Percentiles rank a stretch among this genome's conserved stretches.
Evolutionary conservation across 2,329 filamentous ascomycete genomes (phyloP).

Genomic region (Aspergillus ochraceoroseus): DNA sequence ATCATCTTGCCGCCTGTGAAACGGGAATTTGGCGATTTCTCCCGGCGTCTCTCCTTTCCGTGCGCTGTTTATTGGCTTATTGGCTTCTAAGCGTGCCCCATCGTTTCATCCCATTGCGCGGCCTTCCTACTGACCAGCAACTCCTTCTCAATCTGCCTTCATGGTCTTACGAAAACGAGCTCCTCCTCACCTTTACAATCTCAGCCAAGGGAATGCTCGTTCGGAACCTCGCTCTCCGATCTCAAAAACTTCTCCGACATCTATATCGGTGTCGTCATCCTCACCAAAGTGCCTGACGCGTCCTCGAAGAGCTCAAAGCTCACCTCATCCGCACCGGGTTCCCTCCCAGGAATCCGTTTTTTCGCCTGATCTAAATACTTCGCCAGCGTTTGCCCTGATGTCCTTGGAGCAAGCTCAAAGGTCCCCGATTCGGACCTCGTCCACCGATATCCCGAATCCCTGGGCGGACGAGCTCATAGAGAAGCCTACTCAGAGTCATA

Average conservation of each 20-base stretch:
- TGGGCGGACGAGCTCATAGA: conserved; percentile 33
- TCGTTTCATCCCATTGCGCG: conserved; percentile 12
- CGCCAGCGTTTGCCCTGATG: conserved; percentile 38
- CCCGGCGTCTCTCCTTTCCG: too few species aligned
- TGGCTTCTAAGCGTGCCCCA: conserved; percentile 14
- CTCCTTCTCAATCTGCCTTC: conserved; percentile 22
- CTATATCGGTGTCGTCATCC: conserved; percentile 26
- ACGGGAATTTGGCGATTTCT: too few species aligned
- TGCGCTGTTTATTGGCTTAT: conserved; percentile 6
- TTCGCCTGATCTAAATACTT: conserved; percentile 38
- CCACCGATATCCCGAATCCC: conserved; percentile 27
- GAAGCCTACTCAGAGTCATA: conserved; percentile 15
- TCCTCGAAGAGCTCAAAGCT: conserved; percentile 28
- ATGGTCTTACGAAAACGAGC: conserved; percentile 41
- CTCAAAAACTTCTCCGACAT: conserved; percentile 35
- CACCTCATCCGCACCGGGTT: conserved; percentile 24
- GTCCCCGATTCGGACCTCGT: conserved; percentile 31
- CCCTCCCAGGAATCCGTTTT: conserved; percentile 33
- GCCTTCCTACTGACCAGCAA: conserved; percentile 14
- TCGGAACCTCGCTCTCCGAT: conserved; percentile 32
- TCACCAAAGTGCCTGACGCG: conserved; percentile 29
- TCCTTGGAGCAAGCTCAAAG: conserved; percentile 36
- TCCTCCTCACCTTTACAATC: conserved; percentile 35
- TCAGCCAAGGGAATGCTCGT: conserved; percentile 30
- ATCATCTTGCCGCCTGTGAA: too few species aligned